A percentile compares a stretch with the other conserved stretches of the same genome.
Conservation (phyloP, 176 grass and related monocot species). For the Eragrostis nindensis region DNA sequence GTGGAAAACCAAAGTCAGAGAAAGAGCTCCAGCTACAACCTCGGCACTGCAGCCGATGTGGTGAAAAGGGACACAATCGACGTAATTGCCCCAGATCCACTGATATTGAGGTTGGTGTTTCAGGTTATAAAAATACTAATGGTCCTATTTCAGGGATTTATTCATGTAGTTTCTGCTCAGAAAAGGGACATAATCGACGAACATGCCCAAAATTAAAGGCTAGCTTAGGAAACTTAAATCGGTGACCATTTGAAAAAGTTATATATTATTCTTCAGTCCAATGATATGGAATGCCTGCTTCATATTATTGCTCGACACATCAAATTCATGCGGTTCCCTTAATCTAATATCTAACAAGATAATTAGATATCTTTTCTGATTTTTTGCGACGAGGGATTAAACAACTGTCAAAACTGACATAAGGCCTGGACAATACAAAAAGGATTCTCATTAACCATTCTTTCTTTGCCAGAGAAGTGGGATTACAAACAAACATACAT, state of each 20-base stretch:
- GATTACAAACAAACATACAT: no score
- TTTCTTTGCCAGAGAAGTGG: no score
- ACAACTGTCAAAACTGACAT: no score
- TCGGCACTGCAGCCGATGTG: slow-evolving; percentile 55
- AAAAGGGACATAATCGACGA: slow-evolving; percentile 72
- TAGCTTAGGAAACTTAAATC: slow-evolving; percentile 37
- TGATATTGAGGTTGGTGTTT: slow-evolving; percentile 26
- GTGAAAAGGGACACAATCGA: slow-evolving; percentile 60
- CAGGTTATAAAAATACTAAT: slow-evolving; percentile 36
- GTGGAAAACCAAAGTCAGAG: slow-evolving; percentile 55
- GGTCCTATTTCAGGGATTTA: slow-evolving; percentile 50
- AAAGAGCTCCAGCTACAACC: slow-evolving; percentile 21
- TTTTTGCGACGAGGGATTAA: no score
- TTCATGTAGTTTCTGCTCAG: slow-evolving; percentile 62
- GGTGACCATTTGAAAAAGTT: background rate
- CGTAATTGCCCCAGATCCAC: slow-evolving; percentile 49
- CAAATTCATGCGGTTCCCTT: background rate
- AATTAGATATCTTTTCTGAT: no score
- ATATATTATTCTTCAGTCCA: slow-evolving; percentile 7
- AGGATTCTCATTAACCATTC: no score
- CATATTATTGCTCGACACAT: background rate
- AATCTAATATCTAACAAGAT: background rate
- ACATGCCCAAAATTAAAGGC: slow-evolving; percentile 59
- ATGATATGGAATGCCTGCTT: slow-evolving; percentile 8
- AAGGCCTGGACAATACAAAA: no score